phyloP scores from a whole-genome alignment of 2,329 filamentous ascomycete genomes.

The Sarocladiaceae sp. region DNA sequence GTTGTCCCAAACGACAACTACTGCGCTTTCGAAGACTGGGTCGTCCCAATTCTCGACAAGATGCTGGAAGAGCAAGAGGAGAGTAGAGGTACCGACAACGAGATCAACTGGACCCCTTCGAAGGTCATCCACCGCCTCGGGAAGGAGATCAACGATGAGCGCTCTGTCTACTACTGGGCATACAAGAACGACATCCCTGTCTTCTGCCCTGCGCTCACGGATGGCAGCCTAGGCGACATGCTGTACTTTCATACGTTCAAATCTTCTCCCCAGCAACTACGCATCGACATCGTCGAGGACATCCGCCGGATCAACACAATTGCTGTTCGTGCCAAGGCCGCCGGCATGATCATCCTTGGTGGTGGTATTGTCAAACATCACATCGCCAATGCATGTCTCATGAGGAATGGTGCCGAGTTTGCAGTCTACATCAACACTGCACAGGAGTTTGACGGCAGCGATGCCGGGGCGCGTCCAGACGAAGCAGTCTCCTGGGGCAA shows the following conservation, averaged over 20 bases:
- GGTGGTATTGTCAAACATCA: slow-evolving; percentile 97
- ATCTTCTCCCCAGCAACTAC: slow-evolving; percentile 72
- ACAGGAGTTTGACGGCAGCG: slow-evolving; percentile 95
- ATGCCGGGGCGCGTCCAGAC: slow-evolving; percentile 90
- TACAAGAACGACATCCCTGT: slow-evolving; percentile 96
- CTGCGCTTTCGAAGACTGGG: slow-evolving; percentile 96
- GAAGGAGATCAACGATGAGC: slow-evolving; percentile 89
- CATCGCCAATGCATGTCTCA: slow-evolving; percentile 94
- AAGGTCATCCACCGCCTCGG: slow-evolving; percentile 88
- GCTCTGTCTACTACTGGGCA: slow-evolving; percentile 94
- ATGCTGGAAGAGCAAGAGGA: slow-evolving; percentile 94
- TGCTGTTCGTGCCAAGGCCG: slow-evolving; percentile 78
- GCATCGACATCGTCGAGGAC: slow-evolving; percentile 89
- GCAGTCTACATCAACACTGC: slow-evolving; percentile 98
- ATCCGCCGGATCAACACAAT: slow-evolving; percentile 92
- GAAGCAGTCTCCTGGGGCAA: slow-evolving; percentile 99
- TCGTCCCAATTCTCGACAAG: slow-evolving; percentile 87
- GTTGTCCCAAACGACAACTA: slow-evolving; percentile 94
- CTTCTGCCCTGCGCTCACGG: slow-evolving; percentile 93
- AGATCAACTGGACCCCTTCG: slow-evolving; percentile 88
- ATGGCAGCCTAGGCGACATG: slow-evolving; percentile 96
- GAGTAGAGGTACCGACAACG: slow-evolving; percentile 61
- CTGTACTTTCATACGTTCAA: slow-evolving; percentile 98
- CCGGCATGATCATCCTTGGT: slow-evolving; percentile 93
- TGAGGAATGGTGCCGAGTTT: slow-evolving; percentile 95